A percentile compares a stretch with the other conserved stretches of the same genome.
These are phyloP conservation scores for Coelastrella sp. DNA, from an alignment of 139 green algal species.

Conservation along the genomic window DNA sequence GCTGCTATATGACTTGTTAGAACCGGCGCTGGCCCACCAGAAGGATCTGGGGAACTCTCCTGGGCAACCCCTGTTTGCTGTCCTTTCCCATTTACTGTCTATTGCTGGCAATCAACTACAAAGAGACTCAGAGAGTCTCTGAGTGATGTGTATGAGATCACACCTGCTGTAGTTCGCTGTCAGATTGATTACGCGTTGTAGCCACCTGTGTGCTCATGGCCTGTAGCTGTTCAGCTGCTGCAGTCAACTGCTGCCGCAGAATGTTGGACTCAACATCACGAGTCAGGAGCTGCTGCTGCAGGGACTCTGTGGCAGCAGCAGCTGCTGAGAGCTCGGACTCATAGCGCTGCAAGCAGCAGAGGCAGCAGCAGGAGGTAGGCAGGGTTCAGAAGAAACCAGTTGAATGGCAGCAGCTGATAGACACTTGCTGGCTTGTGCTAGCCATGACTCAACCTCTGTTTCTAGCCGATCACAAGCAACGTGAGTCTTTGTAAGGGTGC, in stretches of 20 bases:
- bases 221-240: slow-evolving; percentile 32
- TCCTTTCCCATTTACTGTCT: no score
- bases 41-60: no score
- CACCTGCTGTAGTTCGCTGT: background rate
- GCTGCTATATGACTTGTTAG: no score
- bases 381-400: background rate
- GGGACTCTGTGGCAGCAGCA: slow-evolving; percentile 26
- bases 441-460: no score
- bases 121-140: no score
- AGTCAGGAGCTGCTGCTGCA: slow-evolving; percentile 24
- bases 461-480: no score
- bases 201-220: background rate
- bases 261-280: slow-evolving; percentile 23
- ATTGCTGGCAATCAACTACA: no score
- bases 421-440: no score
- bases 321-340: background rate
- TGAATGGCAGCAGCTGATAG: no score
- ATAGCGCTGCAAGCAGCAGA: background rate
- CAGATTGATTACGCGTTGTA: background rate
- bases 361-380: background rate
- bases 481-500: no score
- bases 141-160: background rate
- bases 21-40: no score
- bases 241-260: slow-evolving; percentile 32
- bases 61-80: no score